Percentiles rank a stretch among this genome's conserved stretches.
Evolutionary conservation across 345 rosid genomes (phyloP).

Genomic region (Lepidium africanum): DNA sequence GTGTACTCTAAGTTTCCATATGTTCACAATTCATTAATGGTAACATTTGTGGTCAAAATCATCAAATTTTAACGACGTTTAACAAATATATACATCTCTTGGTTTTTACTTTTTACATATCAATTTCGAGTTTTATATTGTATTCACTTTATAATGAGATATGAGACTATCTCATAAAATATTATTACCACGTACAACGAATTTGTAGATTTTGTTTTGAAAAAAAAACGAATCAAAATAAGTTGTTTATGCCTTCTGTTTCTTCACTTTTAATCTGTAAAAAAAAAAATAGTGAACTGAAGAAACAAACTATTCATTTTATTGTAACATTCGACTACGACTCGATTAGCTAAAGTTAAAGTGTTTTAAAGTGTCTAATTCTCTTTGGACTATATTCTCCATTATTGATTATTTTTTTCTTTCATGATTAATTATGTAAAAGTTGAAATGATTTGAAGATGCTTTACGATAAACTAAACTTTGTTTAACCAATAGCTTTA

Average conservation of each 20-base stretch:
- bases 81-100: not conserved
- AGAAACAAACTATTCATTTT: not conserved
- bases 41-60: not conserved
- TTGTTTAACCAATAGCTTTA: conserved; percentile 11
- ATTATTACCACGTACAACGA: no score
- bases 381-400: conserved; percentile 24
- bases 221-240: no score
- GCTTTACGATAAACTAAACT: conserved; percentile 11
- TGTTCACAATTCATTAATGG: not conserved
- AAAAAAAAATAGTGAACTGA: not conserved
- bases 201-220: no score
- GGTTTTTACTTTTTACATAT: not conserved
- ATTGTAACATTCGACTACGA: not conserved
- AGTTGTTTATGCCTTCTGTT: not conserved
- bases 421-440: conserved; percentile 17
- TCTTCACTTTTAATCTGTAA: not conserved
- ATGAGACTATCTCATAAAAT: not conserved
- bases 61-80: not conserved
- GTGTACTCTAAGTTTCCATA: not conserved
- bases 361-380: conserved; percentile 28
- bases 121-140: not conserved
- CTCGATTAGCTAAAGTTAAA: conserved; percentile 13
- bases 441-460: conserved; percentile 27
- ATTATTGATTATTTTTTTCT: conserved; percentile 2
- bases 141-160: not conserved